A percentile compares a stretch with the other conserved stretches of the same genome.
Conservation (phyloP, 768 basidiomycete species). For the Tulasnella calospora region DNA sequence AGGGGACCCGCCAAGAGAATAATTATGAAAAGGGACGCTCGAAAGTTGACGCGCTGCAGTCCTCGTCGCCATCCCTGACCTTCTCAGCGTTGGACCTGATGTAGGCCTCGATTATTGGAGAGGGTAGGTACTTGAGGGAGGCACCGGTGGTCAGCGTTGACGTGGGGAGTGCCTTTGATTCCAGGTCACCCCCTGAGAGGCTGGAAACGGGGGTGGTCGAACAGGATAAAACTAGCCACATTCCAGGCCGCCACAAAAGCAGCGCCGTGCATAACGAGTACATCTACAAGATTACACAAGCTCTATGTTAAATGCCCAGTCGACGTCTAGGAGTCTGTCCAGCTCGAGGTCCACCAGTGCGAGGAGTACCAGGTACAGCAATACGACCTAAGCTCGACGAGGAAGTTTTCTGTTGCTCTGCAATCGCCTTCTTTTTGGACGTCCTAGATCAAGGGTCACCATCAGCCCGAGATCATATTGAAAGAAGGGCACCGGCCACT, state of each 20-base stretch:
- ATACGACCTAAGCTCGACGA: constrained; percentile 51
- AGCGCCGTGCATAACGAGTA: not conserved
- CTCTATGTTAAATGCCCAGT: constrained; percentile 53
- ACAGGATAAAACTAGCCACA: not conserved
- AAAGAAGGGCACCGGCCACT: constrained; percentile 30
- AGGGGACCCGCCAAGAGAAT: constrained; percentile 1
- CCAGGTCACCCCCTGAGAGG: not conserved
- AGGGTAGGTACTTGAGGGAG: not conserved
- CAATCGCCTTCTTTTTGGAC: constrained; percentile 51
- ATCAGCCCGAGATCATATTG: not conserved
- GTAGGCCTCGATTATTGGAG: not conserved
- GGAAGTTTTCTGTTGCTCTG: constrained; percentile 57
- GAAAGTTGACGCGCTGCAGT: not conserved
- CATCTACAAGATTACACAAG: not conserved
- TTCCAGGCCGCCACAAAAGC: not conserved
- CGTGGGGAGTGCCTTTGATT: not conserved
- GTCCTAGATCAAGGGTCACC: constrained; percentile 14
- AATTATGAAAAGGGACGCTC: not conserved
- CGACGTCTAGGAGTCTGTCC: constrained; percentile 71
- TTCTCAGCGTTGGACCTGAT: not conserved
- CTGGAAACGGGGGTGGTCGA: not conserved
- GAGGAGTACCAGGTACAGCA: constrained; percentile 75
- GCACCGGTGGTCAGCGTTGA: not conserved
- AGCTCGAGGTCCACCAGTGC: constrained; percentile 58
- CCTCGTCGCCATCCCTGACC: not conserved